A percentile compares a stretch with the other conserved stretches of the same genome.
phyloP scores from a whole-genome alignment of 495 filamentous ascomycete genomes.

The Aspergillus bridgeri region DNA sequence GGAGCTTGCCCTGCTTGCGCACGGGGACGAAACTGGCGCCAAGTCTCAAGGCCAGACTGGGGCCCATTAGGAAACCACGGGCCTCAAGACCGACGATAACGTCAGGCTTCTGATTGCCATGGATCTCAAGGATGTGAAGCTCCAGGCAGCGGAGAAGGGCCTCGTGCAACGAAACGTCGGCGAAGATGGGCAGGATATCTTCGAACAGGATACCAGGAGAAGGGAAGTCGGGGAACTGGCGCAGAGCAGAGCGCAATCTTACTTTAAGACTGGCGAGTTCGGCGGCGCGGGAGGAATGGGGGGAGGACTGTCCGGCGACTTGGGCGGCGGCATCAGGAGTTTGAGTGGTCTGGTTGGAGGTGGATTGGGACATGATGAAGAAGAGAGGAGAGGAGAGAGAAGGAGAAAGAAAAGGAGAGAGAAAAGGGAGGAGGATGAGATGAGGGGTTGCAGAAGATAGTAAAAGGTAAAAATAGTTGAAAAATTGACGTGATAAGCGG shows the following conservation, averaged over 20 bases:
- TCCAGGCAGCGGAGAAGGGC: conserved; percentile 82
- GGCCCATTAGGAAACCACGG: conserved; percentile 93
- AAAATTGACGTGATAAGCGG: conserved; percentile 32
- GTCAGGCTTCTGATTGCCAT: conserved; percentile 64
- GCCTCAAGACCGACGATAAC: conserved; percentile 92
- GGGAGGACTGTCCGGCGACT: conserved; percentile 46
- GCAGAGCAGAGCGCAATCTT: conserved; percentile 60
- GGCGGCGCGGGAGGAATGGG: conserved; percentile 68
- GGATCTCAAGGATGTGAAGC: conserved; percentile 63
- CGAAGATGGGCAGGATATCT: conserved; percentile 97
- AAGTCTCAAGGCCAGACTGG: conserved; percentile 78
- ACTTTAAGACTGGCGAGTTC: conserved; percentile 93
- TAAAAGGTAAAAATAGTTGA: conserved; percentile 28
- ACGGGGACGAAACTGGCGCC: conserved; percentile 91
- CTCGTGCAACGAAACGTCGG: conserved; percentile 68
- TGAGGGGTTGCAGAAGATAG: conserved; percentile 23
- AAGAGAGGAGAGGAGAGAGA: conserved; percentile 26
- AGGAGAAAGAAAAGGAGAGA: conserved; percentile 24
- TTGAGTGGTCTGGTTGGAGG: conserved; percentile 21
- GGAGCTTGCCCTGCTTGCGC: conserved; percentile 94
- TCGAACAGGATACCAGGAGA: conserved; percentile 93
- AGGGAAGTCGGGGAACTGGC: conserved; percentile 91
- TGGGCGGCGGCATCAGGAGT: conserved; percentile 45
- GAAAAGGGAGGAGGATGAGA: conserved; percentile 21
- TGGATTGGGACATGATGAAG: conserved; percentile 58